These are phyloP conservation scores for sorghum (Sorghum bicolor) DNA, from an alignment of 176 grass and related monocot genomes.

Conservation along the genomic window Sorghum_bicolor_NCBIv3 NC_012875.2:56605501-56606000, in stretches of 20 bases:
- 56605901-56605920: not conserved
- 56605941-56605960: conserved; percentile 8
- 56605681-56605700: not conserved
- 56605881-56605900: conserved; percentile 13
- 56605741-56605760: not conserved
- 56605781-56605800: not conserved
- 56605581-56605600: conserved; percentile 11
- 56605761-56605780: not conserved
- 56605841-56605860: conserved; percentile 1
- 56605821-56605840: not conserved
- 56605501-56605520: conserved; percentile 13
- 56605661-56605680: not conserved
- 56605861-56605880: conserved; percentile 16
- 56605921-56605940: conserved; percentile 18
- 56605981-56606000: not conserved
- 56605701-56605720: not conserved
- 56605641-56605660: not conserved
- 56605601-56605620: conserved; percentile 20
- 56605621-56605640: conserved; percentile 25
- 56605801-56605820: not conserved
- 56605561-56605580: conserved; percentile 18
- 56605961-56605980: not conserved
- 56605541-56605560: conserved; percentile 21
- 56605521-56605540: conserved; percentile 15
- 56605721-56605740: conserved; percentile 1